These are phyloP conservation scores for Candida montana DNA, from an alignment of 805 yeast species.

Conservation along the genomic window DNA sequence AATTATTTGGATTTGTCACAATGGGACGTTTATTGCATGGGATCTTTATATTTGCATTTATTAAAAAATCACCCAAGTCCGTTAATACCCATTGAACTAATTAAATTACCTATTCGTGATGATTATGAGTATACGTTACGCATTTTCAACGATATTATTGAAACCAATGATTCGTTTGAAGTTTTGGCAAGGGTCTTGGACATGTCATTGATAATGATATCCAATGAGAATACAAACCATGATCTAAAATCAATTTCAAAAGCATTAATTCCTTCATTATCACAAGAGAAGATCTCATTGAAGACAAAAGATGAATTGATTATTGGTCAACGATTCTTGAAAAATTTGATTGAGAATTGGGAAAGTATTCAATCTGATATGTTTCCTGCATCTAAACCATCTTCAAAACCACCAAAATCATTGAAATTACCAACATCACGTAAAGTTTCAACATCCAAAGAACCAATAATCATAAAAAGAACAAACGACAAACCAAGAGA, in stretches of 20 bases:
- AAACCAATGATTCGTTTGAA: slow-evolving; percentile 24
- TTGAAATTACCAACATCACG: slow-evolving; percentile 12
- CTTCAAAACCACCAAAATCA: slow-evolving; percentile 8
- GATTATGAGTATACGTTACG: slow-evolving; percentile 37
- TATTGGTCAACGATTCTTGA: slow-evolving; percentile 49
- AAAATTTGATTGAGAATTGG: slow-evolving; percentile 51
- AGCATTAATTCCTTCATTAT: slow-evolving; percentile 39
- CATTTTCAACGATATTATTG: slow-evolving; percentile 32
- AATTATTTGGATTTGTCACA: slow-evolving; percentile 57
- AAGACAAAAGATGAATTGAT: slow-evolving; percentile 41
- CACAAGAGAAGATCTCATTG: slow-evolving; percentile 43
- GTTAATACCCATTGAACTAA: slow-evolving; percentile 44
- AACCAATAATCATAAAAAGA: slow-evolving; percentile 8
- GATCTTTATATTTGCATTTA: slow-evolving; percentile 37
- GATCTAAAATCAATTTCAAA: slow-evolving; percentile 21
- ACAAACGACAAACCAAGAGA: slow-evolving; percentile 12
- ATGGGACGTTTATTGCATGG: slow-evolving; percentile 50
- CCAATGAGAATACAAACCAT: slow-evolving; percentile 41
- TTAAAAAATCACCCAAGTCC: slow-evolving; percentile 50
- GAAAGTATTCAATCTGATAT: slow-evolving; percentile 11
- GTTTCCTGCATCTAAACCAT: slow-evolving; percentile 4
- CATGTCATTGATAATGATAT: slow-evolving; percentile 30
- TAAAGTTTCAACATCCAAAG: slow-evolving; percentile 11
- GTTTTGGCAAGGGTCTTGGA: slow-evolving; percentile 38
- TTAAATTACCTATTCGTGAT: slow-evolving; percentile 50